Evolutionary conservation across 768 basidiomycete genomes (phyloP).

Genomic region (Peribolospora baueri): DNA sequence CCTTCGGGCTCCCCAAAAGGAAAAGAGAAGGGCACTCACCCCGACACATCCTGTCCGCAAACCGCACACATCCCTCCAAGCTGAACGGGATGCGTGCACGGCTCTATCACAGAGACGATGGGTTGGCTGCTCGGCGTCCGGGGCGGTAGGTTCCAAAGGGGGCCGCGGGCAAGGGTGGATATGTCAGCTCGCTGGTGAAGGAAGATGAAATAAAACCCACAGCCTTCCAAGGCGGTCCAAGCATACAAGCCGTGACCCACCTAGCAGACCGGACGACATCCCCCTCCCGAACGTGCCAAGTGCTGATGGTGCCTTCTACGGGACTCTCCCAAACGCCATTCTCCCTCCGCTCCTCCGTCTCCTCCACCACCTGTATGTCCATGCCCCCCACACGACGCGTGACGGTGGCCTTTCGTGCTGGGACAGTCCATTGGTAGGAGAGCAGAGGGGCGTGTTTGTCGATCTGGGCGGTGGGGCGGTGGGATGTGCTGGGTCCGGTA

Average conservation of each 20-base stretch:
- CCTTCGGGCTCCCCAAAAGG: not conserved
- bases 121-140: conserved; percentile 8
- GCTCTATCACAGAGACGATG: conserved; percentile 42
- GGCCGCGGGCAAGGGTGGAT: not conserved
- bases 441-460: conserved; percentile 52
- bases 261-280: conserved; percentile 1
- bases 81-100: conserved; percentile 92
- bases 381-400: conserved; percentile 22
- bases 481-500: too few species aligned
- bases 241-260: conserved; percentile 2
- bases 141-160: not conserved
- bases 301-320: conserved; percentile 48
- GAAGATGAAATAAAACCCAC: not conserved
- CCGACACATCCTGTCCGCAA: conserved; percentile 87
- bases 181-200: not conserved
- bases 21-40: conserved; percentile 27
- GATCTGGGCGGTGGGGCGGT: conserved; percentile 24
- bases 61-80: conserved; percentile 73
- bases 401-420: conserved; percentile 31
- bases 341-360: conserved; percentile 29
- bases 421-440: conserved; percentile 38
- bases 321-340: conserved; percentile 80
- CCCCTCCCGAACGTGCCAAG: conserved; percentile 35
- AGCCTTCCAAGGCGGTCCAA: not conserved
- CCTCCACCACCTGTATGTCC: conserved; percentile 2